Percentiles rank a stretch among this genome's conserved stretches.
phyloP scores from a whole-genome alignment of 768 basidiomycete genomes.

The Lentinula edodes region DNA sequence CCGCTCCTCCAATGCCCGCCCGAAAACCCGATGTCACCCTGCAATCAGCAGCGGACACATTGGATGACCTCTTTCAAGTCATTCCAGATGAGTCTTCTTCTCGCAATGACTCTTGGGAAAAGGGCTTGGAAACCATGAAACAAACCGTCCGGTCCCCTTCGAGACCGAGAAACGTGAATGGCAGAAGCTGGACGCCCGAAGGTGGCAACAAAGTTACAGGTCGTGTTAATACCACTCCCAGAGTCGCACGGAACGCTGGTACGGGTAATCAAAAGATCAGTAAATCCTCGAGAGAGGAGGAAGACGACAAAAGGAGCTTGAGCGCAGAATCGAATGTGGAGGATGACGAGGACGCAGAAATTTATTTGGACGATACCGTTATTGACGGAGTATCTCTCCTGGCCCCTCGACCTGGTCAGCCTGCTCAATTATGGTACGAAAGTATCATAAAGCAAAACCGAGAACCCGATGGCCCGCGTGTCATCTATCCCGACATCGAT shows the following conservation, averaged over 20 bases:
- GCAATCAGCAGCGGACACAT: not conserved
- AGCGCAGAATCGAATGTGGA: not conserved
- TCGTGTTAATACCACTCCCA: not conserved
- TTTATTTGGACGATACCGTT: not conserved
- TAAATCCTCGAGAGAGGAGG: too few relatives aligned
- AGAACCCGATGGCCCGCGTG: not conserved
- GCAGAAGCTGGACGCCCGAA: not conserved
- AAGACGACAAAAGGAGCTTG: not conserved
- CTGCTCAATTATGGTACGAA: not conserved
- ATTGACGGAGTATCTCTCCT: constrained; percentile 1
- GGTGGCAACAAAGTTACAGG: not conserved
- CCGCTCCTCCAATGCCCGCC: not conserved
- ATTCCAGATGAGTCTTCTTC: not conserved
- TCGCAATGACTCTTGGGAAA: not conserved
- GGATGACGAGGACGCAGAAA: not conserved
- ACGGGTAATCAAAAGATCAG: not conserved
- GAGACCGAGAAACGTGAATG: not conserved
- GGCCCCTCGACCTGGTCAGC: not conserved
- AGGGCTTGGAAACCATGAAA: not conserved
- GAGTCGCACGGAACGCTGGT: not conserved
- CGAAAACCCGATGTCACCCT: not conserved
- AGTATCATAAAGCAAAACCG: not conserved
- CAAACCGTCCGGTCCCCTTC: not conserved
- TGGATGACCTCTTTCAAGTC: not conserved
- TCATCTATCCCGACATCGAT: not conserved